Evolutionary conservation across 331 rosid species (phyloP).

Genomic region (Malus hybrid): DNA sequence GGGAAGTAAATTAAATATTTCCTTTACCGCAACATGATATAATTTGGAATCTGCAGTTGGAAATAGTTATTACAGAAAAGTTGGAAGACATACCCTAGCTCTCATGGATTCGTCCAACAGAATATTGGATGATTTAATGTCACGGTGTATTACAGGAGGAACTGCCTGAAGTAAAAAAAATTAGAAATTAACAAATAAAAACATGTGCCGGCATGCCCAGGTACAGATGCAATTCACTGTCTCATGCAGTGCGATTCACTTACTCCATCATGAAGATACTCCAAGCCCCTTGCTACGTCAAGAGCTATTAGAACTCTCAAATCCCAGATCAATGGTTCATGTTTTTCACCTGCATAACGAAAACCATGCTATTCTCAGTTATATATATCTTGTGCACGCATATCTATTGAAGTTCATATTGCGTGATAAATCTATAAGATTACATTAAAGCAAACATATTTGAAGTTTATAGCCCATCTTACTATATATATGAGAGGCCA

Average conservation of each 20-base stretch:
- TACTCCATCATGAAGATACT: slow-evolving; percentile 99
- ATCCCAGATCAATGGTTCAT: slow-evolving; percentile 71
- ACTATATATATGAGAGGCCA: slow-evolving; percentile 94
- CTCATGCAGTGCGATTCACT: slow-evolving; percentile 14
- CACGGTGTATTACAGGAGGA: slow-evolving; percentile 97
- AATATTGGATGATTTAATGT: slow-evolving; percentile 84
- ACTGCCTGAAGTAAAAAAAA: slow-evolving; percentile 56
- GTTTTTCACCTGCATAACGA: slow-evolving; percentile 43
- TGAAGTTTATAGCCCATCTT: slow-evolving; percentile 29
- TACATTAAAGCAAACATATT: background rate
- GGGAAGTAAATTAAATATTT: background rate
- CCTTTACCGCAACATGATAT: background rate
- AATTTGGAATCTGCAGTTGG: background rate
- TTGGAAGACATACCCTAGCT: slow-evolving; percentile 61
- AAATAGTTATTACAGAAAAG: background rate
- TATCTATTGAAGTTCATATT: background rate
- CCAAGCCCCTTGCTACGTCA: slow-evolving; percentile 91
- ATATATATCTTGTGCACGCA: background rate
- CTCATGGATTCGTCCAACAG: slow-evolving; percentile 85
- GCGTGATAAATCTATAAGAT: background rate
- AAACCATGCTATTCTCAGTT: background rate
- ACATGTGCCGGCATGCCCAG: background rate
- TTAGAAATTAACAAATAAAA: slow-evolving; percentile 3
- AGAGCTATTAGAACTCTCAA: slow-evolving; percentile 77
- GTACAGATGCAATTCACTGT: background rate